Evolutionary conservation across 2,329 filamentous ascomycete genomes (phyloP), one percentile per base, ranked within the genome.

Genomic region (Aaosphaeria pasadenensis): DNA sequence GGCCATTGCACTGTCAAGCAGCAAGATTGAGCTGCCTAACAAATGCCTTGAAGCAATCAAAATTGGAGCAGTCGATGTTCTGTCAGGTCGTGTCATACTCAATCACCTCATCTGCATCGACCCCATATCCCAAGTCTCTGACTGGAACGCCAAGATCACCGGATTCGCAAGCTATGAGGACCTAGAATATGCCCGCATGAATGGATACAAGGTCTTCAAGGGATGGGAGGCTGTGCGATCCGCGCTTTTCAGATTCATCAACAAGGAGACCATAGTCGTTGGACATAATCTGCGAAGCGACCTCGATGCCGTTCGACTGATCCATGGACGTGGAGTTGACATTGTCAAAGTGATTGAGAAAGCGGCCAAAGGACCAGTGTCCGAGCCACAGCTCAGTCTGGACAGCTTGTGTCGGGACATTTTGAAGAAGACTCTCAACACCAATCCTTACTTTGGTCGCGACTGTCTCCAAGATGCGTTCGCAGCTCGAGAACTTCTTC

Each of bases 391-490:
- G 44, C 43, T 68, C 11, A 57, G 56, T n/a, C 49, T 70, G 5
- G 62, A 68, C 11, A 63, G 56, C 38, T 47, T 67, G 44, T 60
- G 53, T 39, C 58, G 60, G 6, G 53, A 61, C 11, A 56, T 60
- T 24, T 45, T 52, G 1, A 42, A 41, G 2, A 41, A 54, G 17
- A 30, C 35, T 2, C 48, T 67, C 17, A 48, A 46, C 24, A 51
- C 39, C 2, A 52, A 63, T 47, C 45, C 52, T 1, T 35, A 40
- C 4, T 57, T 54, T 2, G 74, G 77, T 1, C 78, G 80, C 43
- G 71, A 77, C 57, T 72, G 72, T 42, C 53, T 81, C 5, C 76
- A 80, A 55, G 75, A 80, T 61, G 73, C 77, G 0, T 68, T 77
- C 32, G 77, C 78, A 0, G 67, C 73, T 0, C 70, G 78, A 6